Evolutionary conservation across 176 grass and related monocot species (phyloP).

Genomic region (Melocanna baccifera): DNA sequence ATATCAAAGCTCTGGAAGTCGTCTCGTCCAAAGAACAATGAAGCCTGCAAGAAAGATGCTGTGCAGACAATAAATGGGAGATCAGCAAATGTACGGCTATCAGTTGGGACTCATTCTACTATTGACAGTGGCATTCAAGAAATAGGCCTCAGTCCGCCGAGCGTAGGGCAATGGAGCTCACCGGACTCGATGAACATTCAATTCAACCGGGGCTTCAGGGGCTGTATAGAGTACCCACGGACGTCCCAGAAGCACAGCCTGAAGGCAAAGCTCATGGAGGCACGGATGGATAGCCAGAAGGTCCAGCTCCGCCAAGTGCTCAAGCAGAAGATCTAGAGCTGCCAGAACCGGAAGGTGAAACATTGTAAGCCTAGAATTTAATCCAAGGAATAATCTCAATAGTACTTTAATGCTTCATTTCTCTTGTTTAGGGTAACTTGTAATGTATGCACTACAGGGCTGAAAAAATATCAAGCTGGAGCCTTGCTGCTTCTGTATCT

Average conservation of each 20-base stretch:
- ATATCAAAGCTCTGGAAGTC: constrained; percentile 92
- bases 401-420: constrained; percentile 32
- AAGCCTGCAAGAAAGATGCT: constrained; percentile 57
- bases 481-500: constrained; percentile 47
- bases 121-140: constrained; percentile 61
- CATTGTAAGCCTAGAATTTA: constrained; percentile 31
- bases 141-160: constrained; percentile 54
- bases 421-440: constrained; percentile 38
- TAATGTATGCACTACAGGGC: constrained; percentile 47
- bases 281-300: constrained; percentile 89
- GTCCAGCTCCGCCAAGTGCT: constrained; percentile 91
- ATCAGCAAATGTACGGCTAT: constrained; percentile 55
- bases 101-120: constrained; percentile 56
- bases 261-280: constrained; percentile 87
- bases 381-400: constrained; percentile 44
- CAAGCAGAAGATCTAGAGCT: constrained; percentile 76
- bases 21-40: constrained; percentile 56
- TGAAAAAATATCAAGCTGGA: neutral
- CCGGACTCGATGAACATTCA: constrained; percentile 66
- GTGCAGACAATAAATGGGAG: constrained; percentile 50
- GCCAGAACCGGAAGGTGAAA: neutral
- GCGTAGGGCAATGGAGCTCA: constrained; percentile 75
- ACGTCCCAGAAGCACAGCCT: constrained; percentile 82
- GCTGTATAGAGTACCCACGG: constrained; percentile 86
- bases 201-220: constrained; percentile 58